phyloP scores from a whole-genome alignment of 2,329 filamentous ascomycete genomes.

The Aaosphaeria arxii region DNA sequence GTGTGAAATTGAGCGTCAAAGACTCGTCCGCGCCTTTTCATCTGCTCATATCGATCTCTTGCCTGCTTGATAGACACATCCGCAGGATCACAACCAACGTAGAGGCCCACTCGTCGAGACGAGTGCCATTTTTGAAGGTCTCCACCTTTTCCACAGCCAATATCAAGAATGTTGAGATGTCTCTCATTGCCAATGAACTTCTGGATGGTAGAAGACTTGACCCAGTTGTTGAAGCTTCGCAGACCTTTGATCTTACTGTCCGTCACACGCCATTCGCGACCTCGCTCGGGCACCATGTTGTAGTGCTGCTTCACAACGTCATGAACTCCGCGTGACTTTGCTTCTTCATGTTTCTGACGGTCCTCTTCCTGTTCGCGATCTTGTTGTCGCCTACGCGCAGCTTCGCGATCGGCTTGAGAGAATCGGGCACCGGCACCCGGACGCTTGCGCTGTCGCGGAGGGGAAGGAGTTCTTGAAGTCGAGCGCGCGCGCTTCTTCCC shows the following conservation, averaged over 20 bases:
- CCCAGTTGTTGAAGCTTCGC: constrained; percentile 96
- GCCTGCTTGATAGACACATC: constrained; percentile 91
- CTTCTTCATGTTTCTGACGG: constrained; percentile 44
- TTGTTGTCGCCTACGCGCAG: constrained; percentile 55
- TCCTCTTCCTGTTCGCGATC: constrained; percentile 44
- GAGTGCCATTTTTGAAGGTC: constrained; percentile 96
- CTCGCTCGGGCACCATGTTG: constrained; percentile 90
- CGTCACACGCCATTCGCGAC: constrained; percentile 89
- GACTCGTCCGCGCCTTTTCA: constrained; percentile 59
- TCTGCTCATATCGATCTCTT: constrained; percentile 73
- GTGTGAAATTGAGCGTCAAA: constrained; percentile 87
- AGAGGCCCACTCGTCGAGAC: constrained; percentile 83
- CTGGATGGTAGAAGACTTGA: constrained; percentile 96
- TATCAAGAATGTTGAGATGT: constrained; percentile 79
- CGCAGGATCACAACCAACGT: constrained; percentile 91
- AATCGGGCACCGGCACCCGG: constrained; percentile 55
- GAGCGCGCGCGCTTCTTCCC: constrained; percentile 26
- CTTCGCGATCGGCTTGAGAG: constrained; percentile 64
- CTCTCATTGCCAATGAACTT: constrained; percentile 64
- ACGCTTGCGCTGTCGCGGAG: constrained; percentile 65
- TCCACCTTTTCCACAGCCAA: constrained; percentile 95
- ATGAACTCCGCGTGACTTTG: constrained; percentile 59
- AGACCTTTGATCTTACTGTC: constrained; percentile 94
- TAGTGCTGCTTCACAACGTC: constrained; percentile 93
- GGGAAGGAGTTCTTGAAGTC: constrained; percentile 33